Evolutionary conservation across 2,329 filamentous ascomycete species (phyloP), one percentile per base, ranked within the genome.

Genomic region (Paracorniculantispora psalliotae): DNA sequence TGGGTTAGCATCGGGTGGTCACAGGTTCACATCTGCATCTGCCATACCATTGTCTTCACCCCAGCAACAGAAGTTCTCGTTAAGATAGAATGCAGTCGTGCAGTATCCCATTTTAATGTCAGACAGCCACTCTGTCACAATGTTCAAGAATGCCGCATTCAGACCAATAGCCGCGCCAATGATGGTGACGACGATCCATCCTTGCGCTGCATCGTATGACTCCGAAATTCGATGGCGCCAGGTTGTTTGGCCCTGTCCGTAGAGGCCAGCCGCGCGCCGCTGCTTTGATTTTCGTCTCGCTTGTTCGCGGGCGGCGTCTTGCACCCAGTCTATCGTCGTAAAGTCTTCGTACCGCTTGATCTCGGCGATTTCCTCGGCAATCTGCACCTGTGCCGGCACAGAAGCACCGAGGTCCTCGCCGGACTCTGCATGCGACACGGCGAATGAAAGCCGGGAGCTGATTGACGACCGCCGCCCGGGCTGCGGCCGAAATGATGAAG

Each of bases 301-400:
- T 71, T 96, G 91, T 72, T 97, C 94, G 63, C 92, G 88, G 35
- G 92, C 89, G 12, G 93, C 92, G 82, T 99, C 94, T 73, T 99
- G 93, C 0, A 99, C 93, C 94, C 94, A 99, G 75, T 99, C 94
- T 82, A 94, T 94, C 1, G 94, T 99, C 6, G 92, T 96, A 72
- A 99, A 99, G 75, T 99, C 94, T 82, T 96, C 94, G 76, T 99
- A 99, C 77, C 93, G 85, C 77, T 97, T 97, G 72, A 99, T 97
- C 78, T 97, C 89, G 26, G 90, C 92, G 70, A 99, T 96, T 77
- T 99, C 94, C 70, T 97, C 92, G 62, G 92, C 89, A 65, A 96
- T 91, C 63, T 88, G 85, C 62, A 87, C 83, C 67, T 90, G 84
- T 58, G 81, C 84, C 28, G 79, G 79, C 12, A 71, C 73, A 37